Base-by-base conservation (phyloP, 768 basidiomycete genomes). In the Lactarius sanguifluus region DNA sequence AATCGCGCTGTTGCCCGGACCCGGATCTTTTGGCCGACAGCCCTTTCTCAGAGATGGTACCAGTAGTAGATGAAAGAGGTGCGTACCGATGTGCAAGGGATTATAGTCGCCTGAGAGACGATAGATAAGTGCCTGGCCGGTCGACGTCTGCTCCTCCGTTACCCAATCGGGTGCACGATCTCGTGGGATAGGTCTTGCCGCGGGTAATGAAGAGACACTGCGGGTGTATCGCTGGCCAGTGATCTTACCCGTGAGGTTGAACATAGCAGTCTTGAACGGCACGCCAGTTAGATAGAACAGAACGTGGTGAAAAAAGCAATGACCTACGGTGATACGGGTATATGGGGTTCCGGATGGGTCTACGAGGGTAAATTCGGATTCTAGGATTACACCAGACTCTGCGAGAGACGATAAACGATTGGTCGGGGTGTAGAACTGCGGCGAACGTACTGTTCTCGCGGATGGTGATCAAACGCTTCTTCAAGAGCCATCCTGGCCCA, bases 341-440 rank as follows among this genome's bases (percentile, higher is more conserved):
- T 82, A 81, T 1, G 77, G 74, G 3, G 75, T 76, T 41, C 86
- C 91, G 0, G 83, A 76, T 18, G 87, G 81, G 71, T 89, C 87
- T 32, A 91, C 79, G 59, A 93, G 83, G 0, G 79, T 68, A 55
- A 81, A 81, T 75, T 94, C 92, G 13, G 74, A 75, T 54, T 88
- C 90, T 4, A 91, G 63, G 52, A 94, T 83, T 68, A 94, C 86
- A 4, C 92, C 92, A 43, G 85, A 86, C 74, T 90, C 91, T 93
- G 69, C 10, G 13, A 50, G 50, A 25, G 50, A 57, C 54, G 30
- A 18, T 57, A 23, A 4, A 5, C 15, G 13, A 30, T 15, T 23
- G 9, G 8, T 38, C 36, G 12, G 32, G 0, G 23, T 9, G 36
- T 8, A 13, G 34, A 38, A 40, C 40, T 23, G 56, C 23, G 38